phyloP scores from a whole-genome alignment of 2,329 filamentous ascomycete species.

The Fusarium incarnatum region DNA sequence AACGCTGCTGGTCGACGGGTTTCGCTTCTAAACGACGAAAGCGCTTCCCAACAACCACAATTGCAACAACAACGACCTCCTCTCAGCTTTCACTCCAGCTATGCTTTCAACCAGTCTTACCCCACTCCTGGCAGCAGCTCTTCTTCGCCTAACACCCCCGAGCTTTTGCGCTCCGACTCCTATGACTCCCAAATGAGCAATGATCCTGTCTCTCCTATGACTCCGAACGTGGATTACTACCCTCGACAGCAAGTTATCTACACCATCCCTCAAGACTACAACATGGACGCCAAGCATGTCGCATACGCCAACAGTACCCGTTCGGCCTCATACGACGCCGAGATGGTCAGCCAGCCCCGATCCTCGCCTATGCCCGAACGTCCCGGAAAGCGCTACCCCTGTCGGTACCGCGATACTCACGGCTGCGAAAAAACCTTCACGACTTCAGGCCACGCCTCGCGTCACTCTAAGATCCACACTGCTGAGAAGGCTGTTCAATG shows the following conservation, averaged over 20 bases:
- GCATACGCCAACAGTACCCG: constrained; percentile 58
- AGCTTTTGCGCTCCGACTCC: constrained; percentile 69
- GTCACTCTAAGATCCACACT: constrained; percentile 86
- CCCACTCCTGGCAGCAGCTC: constrained; percentile 55
- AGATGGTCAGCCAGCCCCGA: constrained; percentile 52
- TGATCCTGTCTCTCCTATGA: constrained; percentile 67
- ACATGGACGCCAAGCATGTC: constrained; percentile 56
- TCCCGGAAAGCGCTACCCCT: constrained; percentile 76
- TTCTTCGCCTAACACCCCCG: constrained; percentile 64
- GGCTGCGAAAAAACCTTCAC: constrained; percentile 84
- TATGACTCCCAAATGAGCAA: constrained; percentile 70
- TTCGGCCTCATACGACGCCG: constrained; percentile 65
- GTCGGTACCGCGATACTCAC: constrained; percentile 76
- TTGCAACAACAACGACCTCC: constrained; percentile 37
- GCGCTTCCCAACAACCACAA: constrained; percentile 12
- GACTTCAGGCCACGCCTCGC: constrained; percentile 85
- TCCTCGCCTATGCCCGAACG: constrained; percentile 58
- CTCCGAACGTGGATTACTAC: constrained; percentile 62
- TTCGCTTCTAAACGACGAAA: constrained; percentile 67
- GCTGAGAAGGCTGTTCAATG: constrained; percentile 81
- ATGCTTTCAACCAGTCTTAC: constrained; percentile 50
- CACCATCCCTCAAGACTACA: constrained; percentile 51
- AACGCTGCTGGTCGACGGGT: constrained; percentile 69
- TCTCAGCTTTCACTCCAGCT: constrained; percentile 52
- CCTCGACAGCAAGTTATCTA: constrained; percentile 55